Base-by-base conservation (phyloP, 192 early-diverging fungal species). In the Umbelopsis sp. region DNA sequence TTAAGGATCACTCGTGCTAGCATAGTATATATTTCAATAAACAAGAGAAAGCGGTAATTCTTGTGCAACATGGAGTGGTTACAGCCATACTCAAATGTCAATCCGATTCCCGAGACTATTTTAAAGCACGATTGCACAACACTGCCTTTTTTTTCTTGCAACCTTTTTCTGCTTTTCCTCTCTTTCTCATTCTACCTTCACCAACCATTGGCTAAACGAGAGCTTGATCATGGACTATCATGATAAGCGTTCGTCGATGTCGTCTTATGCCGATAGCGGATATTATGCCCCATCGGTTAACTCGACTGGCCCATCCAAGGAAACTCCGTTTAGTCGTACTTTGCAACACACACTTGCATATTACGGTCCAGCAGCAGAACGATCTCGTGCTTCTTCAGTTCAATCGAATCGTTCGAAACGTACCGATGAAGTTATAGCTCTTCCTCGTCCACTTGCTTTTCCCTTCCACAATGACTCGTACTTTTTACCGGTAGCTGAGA, bases 401-500 rank as follows among this genome's bases (percentile, higher is more conserved):
- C 56, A 62, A 26, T 62, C 56, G 16, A 34, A 22, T 16, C 26
- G 56, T 34, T 62, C 56, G 16, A 29, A 14, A 7, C 38, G 66
- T 20, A 20, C 54, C 45, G 78, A 80, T 70, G 41, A 65, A 68
- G 78, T 80, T 20, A 72, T 74, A 47, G 54, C 74, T 17, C 72
- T 69, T 41, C 78, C 78, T 11, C 70, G 73, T n/a, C 78, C 78
- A 17, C 67, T 80, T n/a, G 70, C 74, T 22, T 80, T 80, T 52
- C 78, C 78, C 7, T 80, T 80, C 51, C 78, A 80, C 68, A 80
- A 80, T 54, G 78, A 80, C 65, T 74, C 62, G 2, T 70, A 75
- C 32, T 80, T 80, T 71, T 62, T 80, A 43, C 78, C 78, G 43
- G 71, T 75, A 14, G 78, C 71, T 24, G 78, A 80, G 56, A 70